phyloP scores from a whole-genome alignment of 2,329 filamentous ascomycete genomes.

The Colletotrichum sp. region DNA sequence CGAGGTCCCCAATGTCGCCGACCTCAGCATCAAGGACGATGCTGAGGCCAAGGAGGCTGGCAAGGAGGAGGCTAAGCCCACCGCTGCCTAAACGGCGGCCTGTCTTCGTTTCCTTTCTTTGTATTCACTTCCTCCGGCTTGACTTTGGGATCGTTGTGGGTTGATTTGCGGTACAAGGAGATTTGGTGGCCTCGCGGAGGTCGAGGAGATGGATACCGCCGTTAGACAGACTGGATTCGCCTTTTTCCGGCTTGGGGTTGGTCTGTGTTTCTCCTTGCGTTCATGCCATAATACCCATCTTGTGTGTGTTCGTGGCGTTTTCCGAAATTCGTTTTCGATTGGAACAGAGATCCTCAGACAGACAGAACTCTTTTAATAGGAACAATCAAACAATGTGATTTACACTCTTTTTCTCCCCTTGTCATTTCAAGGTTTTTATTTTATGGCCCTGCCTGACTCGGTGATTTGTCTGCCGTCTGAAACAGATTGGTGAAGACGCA shows the following conservation, averaged over 20 bases:
- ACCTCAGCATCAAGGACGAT: conserved; percentile 12
- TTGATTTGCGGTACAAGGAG: neutral
- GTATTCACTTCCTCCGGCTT: neutral
- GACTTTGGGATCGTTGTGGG: neutral
- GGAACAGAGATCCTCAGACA: neutral
- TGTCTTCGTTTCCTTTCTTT: neutral
- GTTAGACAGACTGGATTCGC: neutral
- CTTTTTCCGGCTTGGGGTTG: neutral
- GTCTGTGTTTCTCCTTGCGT: conserved; percentile 3
- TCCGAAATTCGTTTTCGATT: neutral
- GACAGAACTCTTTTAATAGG: neutral
- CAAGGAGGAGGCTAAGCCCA: conserved; percentile 5
- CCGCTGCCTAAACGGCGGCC: neutral
- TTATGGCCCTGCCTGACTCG: neutral
- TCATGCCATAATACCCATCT: conserved; percentile 21
- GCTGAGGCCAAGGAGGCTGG: neutral
- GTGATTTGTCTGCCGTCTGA: neutral
- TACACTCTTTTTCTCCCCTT: neutral
- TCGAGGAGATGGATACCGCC: neutral
- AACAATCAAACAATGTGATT: neutral
- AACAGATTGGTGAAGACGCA: neutral
- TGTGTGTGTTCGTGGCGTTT: conserved; percentile 15
- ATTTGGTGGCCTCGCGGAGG: neutral
- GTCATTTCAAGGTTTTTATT: neutral
- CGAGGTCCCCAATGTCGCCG: neutral